A percentile compares a stretch with the other conserved stretches of the same genome.
phyloP scores from a whole-genome alignment of 2,329 filamentous ascomycete species.

The Arachnomyces sp. region DNA sequence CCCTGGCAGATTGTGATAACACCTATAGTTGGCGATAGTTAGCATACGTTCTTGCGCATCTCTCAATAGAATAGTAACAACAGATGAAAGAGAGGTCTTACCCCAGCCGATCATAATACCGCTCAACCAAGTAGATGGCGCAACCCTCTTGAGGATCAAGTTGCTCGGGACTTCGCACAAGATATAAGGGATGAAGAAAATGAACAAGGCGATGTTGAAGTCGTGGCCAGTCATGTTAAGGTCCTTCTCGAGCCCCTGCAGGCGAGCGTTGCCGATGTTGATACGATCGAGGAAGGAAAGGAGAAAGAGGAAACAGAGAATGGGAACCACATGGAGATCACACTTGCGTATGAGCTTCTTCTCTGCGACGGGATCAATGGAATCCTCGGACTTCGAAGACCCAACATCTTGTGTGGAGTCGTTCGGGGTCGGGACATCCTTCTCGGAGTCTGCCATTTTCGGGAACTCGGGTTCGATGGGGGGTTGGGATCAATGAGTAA shows the following conservation, averaged over 20 bases:
- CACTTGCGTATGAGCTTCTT: conserved; percentile 39
- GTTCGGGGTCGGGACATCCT: too few relatives aligned
- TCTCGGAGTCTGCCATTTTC: too few relatives aligned
- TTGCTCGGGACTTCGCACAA: conserved; percentile 41
- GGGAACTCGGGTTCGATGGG: too few relatives aligned
- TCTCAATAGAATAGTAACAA: background rate
- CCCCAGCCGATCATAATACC: conserved; percentile 37
- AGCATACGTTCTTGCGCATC: conserved; percentile 1
- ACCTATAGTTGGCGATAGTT: conserved; percentile 18
- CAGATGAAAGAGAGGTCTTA: conserved; percentile 11
- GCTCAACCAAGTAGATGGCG: conserved; percentile 35
- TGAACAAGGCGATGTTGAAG: conserved; percentile 36
- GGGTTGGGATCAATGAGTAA: too few relatives aligned
- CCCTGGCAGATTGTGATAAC: conserved; percentile 38
- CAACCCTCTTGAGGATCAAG: conserved; percentile 36
- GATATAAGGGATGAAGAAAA: conserved; percentile 41
- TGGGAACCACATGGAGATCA: conserved; percentile 41
- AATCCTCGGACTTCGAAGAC: conserved; percentile 1
- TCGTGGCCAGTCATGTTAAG: conserved; percentile 35
- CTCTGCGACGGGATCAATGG: conserved; percentile 22
- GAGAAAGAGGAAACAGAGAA: conserved; percentile 39
- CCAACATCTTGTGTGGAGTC: too few relatives aligned
- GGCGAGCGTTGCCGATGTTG: conserved; percentile 41
- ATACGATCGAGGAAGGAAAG: conserved; percentile 40
- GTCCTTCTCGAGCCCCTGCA: conserved; percentile 37